Evolutionary conservation across 73 alveolate genomes (phyloP), one percentile per base, ranked within the genome.

Genomic region (Tetrahymena elliotti): DNA sequence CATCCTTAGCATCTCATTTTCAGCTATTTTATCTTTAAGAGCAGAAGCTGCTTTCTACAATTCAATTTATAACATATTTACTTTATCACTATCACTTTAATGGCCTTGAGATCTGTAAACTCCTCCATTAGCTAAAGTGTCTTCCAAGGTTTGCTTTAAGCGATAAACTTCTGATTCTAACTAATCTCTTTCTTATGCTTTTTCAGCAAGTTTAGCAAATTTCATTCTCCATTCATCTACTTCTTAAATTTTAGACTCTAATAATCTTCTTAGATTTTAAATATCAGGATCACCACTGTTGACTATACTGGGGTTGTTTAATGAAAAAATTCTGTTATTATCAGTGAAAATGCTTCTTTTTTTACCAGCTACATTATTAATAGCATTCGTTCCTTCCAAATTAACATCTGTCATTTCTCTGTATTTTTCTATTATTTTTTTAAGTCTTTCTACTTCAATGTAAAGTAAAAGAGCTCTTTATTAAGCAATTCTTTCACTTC

Each of bases 221-320:
- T 68, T 68, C 88, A 68, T 68, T 68, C 88, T 68, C 88, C 88
- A 68, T 68, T 68, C 88, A 68, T 68, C 88, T 68, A 68, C 88
- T 24, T 68, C 88, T 68, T 68, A 31, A 18, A 68, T 68, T 68
- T 68, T 68, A n/a, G 88, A 68, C n/a, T 68, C 88, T 22, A 68
- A 36, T 31, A 68, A 68, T 31, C 88, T 68, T 68, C 88, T 68
- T n/a, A 68, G 36, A 68, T 68, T 68, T 68, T 68, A 31, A 68
- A 68, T 68, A 10, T 68, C 88, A 27, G 88, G 88, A 68, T 68
- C 88, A 68, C n/a, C 88, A 18, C n/a, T 68, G 6, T 68, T 68
- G 34, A 36, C n/a, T 4, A 27, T 3, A n/a, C 33, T 68, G 10
- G 11, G 82, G 20, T 47, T 68, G 20, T 68, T 68, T 27, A 36